These are phyloP conservation scores for Gossypioides kirkii DNA, from an alignment of 345 rosid species.

Conservation along the genomic window DNA sequence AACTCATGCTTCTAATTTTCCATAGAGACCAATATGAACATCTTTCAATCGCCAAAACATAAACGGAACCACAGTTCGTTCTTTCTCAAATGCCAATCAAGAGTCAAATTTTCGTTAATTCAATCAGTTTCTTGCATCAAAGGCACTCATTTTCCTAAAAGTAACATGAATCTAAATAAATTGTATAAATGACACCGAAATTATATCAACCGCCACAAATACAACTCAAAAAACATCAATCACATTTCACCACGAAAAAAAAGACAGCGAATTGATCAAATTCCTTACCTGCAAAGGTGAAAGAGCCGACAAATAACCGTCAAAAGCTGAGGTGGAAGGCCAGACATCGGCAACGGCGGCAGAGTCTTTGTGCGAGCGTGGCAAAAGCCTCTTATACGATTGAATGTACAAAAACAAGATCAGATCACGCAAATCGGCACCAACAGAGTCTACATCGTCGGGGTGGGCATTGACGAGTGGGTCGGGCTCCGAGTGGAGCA, in stretches of 20 bases:
- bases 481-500: constrained; percentile 74
- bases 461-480: constrained; percentile 56
- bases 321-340: constrained; percentile 99
- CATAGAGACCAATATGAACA: background rate
- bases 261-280: background rate
- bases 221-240: background rate
- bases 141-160: background rate
- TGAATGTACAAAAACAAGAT: constrained; percentile 81
- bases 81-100: constrained; percentile 3
- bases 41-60: background rate
- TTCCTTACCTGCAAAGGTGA: constrained; percentile 90
- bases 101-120: background rate
- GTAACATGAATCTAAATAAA: background rate
- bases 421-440: constrained; percentile 87
- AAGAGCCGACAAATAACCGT: constrained; percentile 85
- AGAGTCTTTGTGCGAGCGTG: constrained; percentile 90
- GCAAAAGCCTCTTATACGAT: constrained; percentile 86
- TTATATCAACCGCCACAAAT: background rate
- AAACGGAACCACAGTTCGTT: background rate
- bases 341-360: constrained; percentile 96
- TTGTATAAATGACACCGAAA: background rate
- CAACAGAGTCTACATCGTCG: constrained; percentile 56
- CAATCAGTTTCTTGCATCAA: background rate
- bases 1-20: background rate
- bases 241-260: constrained; percentile 13